phyloP scores from a whole-genome alignment of 805 yeast species.

The Lipomyces kockii region DNA sequence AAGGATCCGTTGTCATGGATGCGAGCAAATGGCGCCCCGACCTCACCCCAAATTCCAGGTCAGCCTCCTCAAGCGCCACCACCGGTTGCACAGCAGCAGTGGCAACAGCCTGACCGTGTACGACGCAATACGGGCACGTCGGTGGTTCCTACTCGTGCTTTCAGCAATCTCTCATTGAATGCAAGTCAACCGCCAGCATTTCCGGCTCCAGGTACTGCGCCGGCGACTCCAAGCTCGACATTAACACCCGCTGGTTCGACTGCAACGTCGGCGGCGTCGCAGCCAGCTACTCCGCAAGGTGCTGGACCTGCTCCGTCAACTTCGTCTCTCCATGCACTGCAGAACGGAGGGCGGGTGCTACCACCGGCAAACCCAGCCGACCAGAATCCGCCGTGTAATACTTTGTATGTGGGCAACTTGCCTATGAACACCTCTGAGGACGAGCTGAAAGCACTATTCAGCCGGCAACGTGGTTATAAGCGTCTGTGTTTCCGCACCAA shows the following conservation, averaged over 20 bases:
- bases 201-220: conserved; percentile 5
- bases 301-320: conserved; percentile 7
- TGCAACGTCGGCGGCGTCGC: not conserved
- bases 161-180: not conserved
- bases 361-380: conserved; percentile 92
- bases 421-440: conserved; percentile 97
- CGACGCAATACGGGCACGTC: conserved; percentile 1
- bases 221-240: conserved; percentile 3
- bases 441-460: conserved; percentile 83
- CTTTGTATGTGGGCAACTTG: conserved; percentile 92
- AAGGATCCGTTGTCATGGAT: conserved; percentile 43
- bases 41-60: not conserved
- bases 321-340: conserved; percentile 45
- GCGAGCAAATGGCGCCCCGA: conserved; percentile 12
- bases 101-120: conserved; percentile 21
- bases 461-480: conserved; percentile 90
- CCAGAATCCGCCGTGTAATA: conserved; percentile 98
- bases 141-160: not conserved
- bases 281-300: not conserved
- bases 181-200: not conserved
- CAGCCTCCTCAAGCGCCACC: not conserved
- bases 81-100: conserved; percentile 14
- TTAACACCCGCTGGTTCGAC: conserved; percentile 6
- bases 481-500: conserved; percentile 90
- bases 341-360: conserved; percentile 48